Percentiles rank a stretch among this genome's conserved stretches.
Evolutionary conservation across 345 rosid genomes (phyloP).

Genomic region (Salix suchowensis): DNA sequence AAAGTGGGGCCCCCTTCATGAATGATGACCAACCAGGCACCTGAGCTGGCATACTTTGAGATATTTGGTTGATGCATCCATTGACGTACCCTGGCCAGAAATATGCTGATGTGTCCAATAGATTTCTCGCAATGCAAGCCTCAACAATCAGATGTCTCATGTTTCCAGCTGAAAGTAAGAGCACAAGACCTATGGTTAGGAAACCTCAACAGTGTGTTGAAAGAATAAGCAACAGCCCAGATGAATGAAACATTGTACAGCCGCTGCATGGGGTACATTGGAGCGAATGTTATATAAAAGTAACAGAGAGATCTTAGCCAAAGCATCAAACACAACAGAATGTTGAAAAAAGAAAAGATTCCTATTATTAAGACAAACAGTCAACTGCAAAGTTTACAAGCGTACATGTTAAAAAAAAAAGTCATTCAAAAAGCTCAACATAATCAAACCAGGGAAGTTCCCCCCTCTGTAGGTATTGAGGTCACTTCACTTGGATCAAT

Average conservation of each 20-base stretch:
- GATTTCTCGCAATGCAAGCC: slow-evolving; percentile 89
- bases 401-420: not conserved
- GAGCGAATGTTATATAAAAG: not conserved
- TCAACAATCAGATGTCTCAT: slow-evolving; percentile 93
- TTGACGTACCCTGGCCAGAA: slow-evolving; percentile 83
- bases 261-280: not conserved
- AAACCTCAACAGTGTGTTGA: not conserved
- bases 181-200: slow-evolving; percentile 16
- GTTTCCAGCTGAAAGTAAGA: slow-evolving; percentile 66
- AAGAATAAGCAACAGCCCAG: not conserved
- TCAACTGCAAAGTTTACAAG: not conserved
- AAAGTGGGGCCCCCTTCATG: slow-evolving; percentile 77
- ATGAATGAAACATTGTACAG: not conserved
- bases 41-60: slow-evolving; percentile 48
- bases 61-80: slow-evolving; percentile 54
- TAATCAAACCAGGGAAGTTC: not conserved
- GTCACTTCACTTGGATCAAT: not conserved
- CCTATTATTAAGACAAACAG: not conserved
- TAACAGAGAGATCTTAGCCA: not conserved
- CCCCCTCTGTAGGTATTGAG: not conserved
- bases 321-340: not conserved
- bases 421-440: not conserved
- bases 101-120: slow-evolving; percentile 86
- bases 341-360: not conserved
- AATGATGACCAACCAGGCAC: slow-evolving; percentile 75